Evolutionary conservation across 2,329 filamentous ascomycete species (phyloP).

Genomic region (Penicillium occitanis): DNA sequence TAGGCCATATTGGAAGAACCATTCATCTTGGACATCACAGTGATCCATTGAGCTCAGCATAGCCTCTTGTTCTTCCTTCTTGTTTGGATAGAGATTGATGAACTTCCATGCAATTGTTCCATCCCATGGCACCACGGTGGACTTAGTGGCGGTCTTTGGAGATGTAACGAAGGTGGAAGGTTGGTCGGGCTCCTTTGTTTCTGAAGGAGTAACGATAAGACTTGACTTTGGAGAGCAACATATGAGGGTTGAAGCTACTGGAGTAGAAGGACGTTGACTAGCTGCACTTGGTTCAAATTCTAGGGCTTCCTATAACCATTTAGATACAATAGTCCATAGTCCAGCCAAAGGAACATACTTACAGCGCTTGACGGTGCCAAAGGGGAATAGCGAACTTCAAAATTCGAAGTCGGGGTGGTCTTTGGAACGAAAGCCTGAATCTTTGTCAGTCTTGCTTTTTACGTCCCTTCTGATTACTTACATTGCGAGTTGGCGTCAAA

Average conservation of each 20-base stretch:
- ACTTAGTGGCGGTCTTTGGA: background rate
- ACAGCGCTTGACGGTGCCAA: conserved; percentile 7
- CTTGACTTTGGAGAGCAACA: conserved; percentile 3
- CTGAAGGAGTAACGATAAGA: background rate
- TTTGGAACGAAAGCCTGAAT: background rate
- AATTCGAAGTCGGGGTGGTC: background rate
- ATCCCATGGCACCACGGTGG: conserved; percentile 13
- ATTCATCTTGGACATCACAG: conserved; percentile 23
- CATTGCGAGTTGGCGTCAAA: conserved; percentile 14
- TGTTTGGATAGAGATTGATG: conserved; percentile 26
- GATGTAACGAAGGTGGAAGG: background rate
- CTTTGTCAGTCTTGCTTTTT: background rate
- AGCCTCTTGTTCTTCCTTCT: conserved; percentile 26
- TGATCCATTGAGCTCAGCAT: conserved; percentile 22
- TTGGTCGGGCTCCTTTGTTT: background rate
- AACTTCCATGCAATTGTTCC: conserved; percentile 20
- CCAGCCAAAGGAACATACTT: background rate
- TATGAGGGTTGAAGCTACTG: background rate
- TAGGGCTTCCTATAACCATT: background rate
- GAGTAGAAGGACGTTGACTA: background rate
- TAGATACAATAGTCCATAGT: background rate
- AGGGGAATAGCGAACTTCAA: background rate
- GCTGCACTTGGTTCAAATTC: background rate
- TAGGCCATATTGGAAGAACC: conserved; percentile 35
- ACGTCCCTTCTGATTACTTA: background rate